phyloP scores from a whole-genome alignment of 1,139 yeast species.

The Kodamaea alishanica region DNA sequence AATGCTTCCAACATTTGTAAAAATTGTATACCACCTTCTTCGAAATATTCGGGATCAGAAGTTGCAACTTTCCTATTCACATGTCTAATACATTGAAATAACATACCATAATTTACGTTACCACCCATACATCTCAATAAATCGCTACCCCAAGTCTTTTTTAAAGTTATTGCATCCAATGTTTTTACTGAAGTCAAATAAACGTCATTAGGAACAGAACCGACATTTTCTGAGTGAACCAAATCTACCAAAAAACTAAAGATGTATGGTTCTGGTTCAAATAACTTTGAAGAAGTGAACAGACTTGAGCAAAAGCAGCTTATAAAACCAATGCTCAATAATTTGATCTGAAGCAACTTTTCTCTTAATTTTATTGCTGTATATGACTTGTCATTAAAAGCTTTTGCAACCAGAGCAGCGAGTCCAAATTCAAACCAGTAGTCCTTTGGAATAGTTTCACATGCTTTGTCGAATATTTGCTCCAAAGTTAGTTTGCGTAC shows the following conservation, averaged over 20 bases:
- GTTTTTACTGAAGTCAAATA: constrained; percentile 63
- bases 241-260: constrained; percentile 69
- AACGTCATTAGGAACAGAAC: constrained; percentile 46
- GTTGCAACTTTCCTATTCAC: constrained; percentile 48
- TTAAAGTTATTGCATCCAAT: constrained; percentile 66
- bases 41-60: constrained; percentile 33
- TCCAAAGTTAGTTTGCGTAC: constrained; percentile 51
- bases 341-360: constrained; percentile 59
- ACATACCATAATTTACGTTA: constrained; percentile 78
- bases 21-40: constrained; percentile 50
- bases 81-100: constrained; percentile 68
- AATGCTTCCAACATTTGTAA: constrained; percentile 59
- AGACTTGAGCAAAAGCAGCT: constrained; percentile 50
- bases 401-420: constrained; percentile 64
- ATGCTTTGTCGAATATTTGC: constrained; percentile 63
- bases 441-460: constrained; percentile 55
- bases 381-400: constrained; percentile 57
- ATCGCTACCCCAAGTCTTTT: constrained; percentile 72
- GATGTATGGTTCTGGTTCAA: constrained; percentile 73
- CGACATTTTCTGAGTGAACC: constrained; percentile 54
- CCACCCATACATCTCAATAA: constrained; percentile 83
- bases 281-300: constrained; percentile 58
- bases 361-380: constrained; percentile 57
- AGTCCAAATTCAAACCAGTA: constrained; percentile 63
- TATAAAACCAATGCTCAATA: constrained; percentile 59